Conservation (phyloP, 177 flowering plant species). For the Vitis hybrid region DNA sequence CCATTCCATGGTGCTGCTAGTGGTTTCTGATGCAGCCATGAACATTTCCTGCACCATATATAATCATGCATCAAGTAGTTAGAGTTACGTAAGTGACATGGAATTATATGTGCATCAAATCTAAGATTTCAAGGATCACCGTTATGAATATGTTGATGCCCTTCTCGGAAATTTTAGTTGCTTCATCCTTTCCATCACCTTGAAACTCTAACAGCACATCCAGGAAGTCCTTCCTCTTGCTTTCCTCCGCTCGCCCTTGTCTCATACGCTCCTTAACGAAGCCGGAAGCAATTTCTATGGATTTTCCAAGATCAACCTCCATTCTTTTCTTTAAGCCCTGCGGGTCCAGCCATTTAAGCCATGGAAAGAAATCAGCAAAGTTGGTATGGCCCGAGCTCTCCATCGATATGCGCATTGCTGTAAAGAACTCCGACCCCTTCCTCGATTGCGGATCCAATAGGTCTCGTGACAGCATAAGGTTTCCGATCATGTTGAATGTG, state of each 20-base stretch:
- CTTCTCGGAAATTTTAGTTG: too few relatives aligned
- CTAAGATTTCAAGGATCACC: too few relatives aligned
- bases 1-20: slow-evolving; percentile 37
- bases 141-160: too few relatives aligned
- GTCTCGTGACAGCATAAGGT: slow-evolving; percentile 50
- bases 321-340: slow-evolving; percentile 38
- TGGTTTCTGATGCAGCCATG: slow-evolving; percentile 34
- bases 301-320: slow-evolving; percentile 32
- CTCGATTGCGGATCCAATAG: slow-evolving; percentile 33
- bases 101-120: too few relatives aligned
- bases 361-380: slow-evolving; percentile 33
- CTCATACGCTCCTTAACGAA: slow-evolving; percentile 33
- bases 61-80: too few relatives aligned
- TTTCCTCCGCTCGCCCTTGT: slow-evolving; percentile 5
- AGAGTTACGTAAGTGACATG: too few relatives aligned
- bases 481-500: slow-evolving; percentile 53
- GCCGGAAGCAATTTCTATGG: slow-evolving; percentile 31
- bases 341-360: slow-evolving; percentile 32
- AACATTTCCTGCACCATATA: slow-evolving; percentile 32
- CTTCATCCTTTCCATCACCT: slow-evolving; percentile 17
- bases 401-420: background rate
- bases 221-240: slow-evolving; percentile 29
- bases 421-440: slow-evolving; percentile 21
- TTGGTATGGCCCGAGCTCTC: slow-evolving; percentile 39
- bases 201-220: slow-evolving; percentile 38